Evolutionary conservation across 1,284 basidiomycete species (phyloP), one percentile per base, ranked within the genome.

Genomic region (Papiliotrema nemorosa): DNA sequence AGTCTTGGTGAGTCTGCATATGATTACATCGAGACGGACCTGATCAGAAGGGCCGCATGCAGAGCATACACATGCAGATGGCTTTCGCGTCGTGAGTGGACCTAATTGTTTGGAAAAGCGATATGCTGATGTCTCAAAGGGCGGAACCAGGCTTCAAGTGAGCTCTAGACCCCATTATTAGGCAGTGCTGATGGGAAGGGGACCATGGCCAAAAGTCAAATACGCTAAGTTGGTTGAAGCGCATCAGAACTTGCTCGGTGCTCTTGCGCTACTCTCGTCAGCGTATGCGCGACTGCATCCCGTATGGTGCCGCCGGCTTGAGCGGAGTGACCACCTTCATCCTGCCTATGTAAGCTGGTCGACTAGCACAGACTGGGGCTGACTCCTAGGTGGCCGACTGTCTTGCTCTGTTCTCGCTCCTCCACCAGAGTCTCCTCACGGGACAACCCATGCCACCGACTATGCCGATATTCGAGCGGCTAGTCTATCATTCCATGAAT

Each of bases 201-300:
- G 74, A 6, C 67, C 66, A 0, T 76, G 74, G 74, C 74, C 74
- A 2, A 60, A 61, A 20, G 48, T 56, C 21, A 53, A 63, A 29
- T 76, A 76, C 41, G 50, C 55, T 14, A 51, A 55, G 5, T 46
- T 75, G 5, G 50, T 69, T n/a, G 22, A 45, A 2, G 45, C 60
- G 13, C 62, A 72, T 43, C 44, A 29, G 5, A 55, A 63, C 25
- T 52, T 74, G 16, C 40, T 75, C 7, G 52, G 59, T 0, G 55
- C 67, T 1, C 53, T 67, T 5, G 64, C 68, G 0, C 47, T 72
- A 0, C 50, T 75, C 9, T 55, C 66, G 6, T 59, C 55, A 3
- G 60, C 71, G 2, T 69, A 67, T 50, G 53, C 66, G 6, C 58
- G 63, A 9, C 53, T 73, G 49, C 52, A 63, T 7, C 58, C 58